These are phyloP conservation scores for Pestalotiopsis sp. DNA, from an alignment of 2,329 filamentous ascomycete genomes.

Conservation along the genomic window DNA sequence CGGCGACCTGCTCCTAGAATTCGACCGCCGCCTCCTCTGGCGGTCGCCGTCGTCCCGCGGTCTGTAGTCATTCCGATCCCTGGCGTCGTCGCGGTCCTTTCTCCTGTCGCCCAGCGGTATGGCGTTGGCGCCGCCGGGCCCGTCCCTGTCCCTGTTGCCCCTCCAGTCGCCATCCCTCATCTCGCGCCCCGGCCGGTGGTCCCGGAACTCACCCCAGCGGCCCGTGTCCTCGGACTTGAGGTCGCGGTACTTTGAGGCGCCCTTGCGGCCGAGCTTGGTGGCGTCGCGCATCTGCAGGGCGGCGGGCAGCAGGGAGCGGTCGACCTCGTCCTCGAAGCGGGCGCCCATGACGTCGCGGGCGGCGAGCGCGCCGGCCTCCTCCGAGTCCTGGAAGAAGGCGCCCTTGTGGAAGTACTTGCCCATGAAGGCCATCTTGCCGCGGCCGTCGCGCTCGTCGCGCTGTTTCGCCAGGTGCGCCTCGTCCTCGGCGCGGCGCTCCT, in stretches of 20 bases:
- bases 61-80: slow-evolving; percentile 17
- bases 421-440: slow-evolving; percentile 85
- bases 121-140: slow-evolving; percentile 65
- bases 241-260: slow-evolving; percentile 86
- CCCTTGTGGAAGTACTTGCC: slow-evolving; percentile 97
- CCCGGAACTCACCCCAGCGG: slow-evolving; percentile 70
- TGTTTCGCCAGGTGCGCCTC: slow-evolving; percentile 74
- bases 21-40: slow-evolving; percentile 32
- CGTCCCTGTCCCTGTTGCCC: slow-evolving; percentile 57
- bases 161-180: slow-evolving; percentile 52
- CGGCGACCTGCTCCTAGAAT: slow-evolving; percentile 56
- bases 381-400: slow-evolving; percentile 88
- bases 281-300: slow-evolving; percentile 92
- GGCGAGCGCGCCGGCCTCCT: slow-evolving; percentile 72
- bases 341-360: slow-evolving; percentile 85
- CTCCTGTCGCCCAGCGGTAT: slow-evolving; percentile 67
- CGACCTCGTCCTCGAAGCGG: slow-evolving; percentile 80
- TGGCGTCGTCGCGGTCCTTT: slow-evolving; percentile 25
- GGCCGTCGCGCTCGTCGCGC: slow-evolving; percentile 73
- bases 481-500: slow-evolving; percentile 86
- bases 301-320: slow-evolving; percentile 82
- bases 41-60: slow-evolving; percentile 27
- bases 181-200: slow-evolving; percentile 40
- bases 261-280: slow-evolving; percentile 91
- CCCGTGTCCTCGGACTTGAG: slow-evolving; percentile 90